These are phyloP conservation scores for Cetradonia linearis DNA, from an alignment of 495 filamentous ascomycete species.

Conservation along the genomic window DNA sequence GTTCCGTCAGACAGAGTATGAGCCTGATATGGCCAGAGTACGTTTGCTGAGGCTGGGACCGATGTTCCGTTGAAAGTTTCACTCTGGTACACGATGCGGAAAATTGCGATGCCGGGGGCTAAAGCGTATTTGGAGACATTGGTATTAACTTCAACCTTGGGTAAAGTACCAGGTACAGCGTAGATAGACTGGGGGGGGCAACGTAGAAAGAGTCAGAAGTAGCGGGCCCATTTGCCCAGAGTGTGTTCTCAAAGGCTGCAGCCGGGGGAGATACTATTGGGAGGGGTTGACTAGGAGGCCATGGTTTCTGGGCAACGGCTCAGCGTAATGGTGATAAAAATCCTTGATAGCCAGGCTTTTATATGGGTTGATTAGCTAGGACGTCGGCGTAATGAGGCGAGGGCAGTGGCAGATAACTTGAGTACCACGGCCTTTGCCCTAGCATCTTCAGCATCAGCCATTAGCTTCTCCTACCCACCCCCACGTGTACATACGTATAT, in stretches of 20 bases:
- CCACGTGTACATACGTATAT: too few species aligned
- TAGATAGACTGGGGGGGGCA: too few species aligned
- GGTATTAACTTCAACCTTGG: constrained; percentile 6
- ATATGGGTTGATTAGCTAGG: too few species aligned
- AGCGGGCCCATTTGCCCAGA: background rate
- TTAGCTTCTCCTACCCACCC: too few species aligned
- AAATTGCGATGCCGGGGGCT: constrained; percentile 33
- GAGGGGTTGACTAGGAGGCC: background rate
- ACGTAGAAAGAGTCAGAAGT: constrained; percentile 1
- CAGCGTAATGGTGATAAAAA: too few species aligned
- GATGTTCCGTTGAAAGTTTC: constrained; percentile 32
- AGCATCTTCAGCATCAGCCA: too few species aligned
- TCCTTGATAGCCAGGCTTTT: too few species aligned
- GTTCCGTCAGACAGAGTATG: background rate
- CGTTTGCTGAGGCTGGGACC: background rate
- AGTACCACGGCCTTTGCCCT: too few species aligned
- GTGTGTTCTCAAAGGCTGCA: background rate
- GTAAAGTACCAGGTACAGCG: constrained; percentile 11
- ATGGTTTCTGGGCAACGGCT: too few species aligned
- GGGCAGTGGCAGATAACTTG: too few species aligned
- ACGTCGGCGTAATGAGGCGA: too few species aligned
- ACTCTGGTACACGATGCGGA: constrained; percentile 40
- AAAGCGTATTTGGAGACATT: constrained; percentile 1
- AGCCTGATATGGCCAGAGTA: background rate
- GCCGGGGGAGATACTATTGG: background rate